A percentile compares a stretch with the other conserved stretches of the same genome.
phyloP scores from a whole-genome alignment of 2,329 filamentous ascomycete species.

The Phialophora macrospora region DNA sequence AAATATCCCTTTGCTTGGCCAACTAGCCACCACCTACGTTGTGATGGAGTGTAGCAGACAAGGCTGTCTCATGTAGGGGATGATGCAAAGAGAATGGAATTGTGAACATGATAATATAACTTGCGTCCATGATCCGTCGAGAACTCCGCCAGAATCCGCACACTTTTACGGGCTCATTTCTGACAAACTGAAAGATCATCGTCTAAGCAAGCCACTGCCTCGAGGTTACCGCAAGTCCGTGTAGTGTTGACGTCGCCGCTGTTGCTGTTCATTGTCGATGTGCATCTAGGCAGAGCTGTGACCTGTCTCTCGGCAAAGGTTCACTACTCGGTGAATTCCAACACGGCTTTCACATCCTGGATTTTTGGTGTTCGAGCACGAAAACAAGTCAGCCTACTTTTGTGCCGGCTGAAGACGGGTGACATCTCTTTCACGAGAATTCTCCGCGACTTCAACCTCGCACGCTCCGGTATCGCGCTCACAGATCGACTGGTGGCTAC shows the following conservation, averaged over 20 bases:
- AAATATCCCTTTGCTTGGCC: slow-evolving; percentile 8
- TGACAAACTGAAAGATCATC: not conserved
- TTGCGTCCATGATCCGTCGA: not conserved
- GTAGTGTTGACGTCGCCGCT: not conserved
- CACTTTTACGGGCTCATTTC: not conserved
- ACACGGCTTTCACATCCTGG: not conserved
- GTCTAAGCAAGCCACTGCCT: not conserved
- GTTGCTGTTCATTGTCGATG: not conserved
- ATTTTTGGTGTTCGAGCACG: not conserved
- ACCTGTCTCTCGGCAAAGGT: not conserved
- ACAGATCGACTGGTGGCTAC: not conserved
- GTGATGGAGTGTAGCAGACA: not conserved
- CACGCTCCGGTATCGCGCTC: not conserved
- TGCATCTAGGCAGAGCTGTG: not conserved
- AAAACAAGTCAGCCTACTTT: not conserved
- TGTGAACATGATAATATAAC: not conserved
- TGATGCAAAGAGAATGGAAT: not conserved
- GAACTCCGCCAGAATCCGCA: not conserved
- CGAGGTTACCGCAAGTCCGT: not conserved
- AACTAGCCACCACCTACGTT: not conserved
- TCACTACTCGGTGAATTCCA: not conserved
- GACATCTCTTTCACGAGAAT: not conserved
- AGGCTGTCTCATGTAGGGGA: slow-evolving; percentile 10
- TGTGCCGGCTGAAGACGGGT: not conserved
- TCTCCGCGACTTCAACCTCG: not conserved